Evolutionary conservation across 2,329 filamentous ascomycete genomes (phyloP).

Genomic region (Colletotrichum cereale): DNA sequence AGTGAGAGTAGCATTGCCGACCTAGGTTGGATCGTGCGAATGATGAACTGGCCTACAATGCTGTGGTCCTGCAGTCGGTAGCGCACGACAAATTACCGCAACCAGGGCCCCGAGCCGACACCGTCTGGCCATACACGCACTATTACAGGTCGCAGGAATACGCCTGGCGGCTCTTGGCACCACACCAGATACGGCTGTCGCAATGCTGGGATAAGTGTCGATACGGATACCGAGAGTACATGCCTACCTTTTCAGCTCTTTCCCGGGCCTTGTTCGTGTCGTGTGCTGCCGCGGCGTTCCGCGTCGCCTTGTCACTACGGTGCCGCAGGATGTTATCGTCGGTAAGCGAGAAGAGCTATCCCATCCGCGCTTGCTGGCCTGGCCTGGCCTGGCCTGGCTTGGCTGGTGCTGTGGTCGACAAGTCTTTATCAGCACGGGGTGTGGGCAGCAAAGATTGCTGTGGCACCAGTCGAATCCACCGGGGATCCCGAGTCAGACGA

Average conservation of each 20-base stretch:
- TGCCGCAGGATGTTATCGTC: slow-evolving; percentile 20
- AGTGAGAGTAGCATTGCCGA: slow-evolving; percentile 17
- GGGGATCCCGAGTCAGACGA: slow-evolving; percentile 38
- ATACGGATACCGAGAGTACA: slow-evolving; percentile 20
- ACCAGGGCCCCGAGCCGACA: slow-evolving; percentile 35
- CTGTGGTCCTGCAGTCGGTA: slow-evolving; percentile 34
- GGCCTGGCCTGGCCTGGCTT: neutral
- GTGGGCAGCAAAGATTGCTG: slow-evolving; percentile 36
- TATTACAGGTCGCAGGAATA: slow-evolving; percentile 20
- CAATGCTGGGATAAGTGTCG: slow-evolving; percentile 21
- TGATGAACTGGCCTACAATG: slow-evolving; percentile 18
- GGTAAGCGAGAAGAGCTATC: slow-evolving; percentile 15
- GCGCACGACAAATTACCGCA: slow-evolving; percentile 40
- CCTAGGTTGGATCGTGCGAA: slow-evolving; percentile 10
- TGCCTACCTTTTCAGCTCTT: slow-evolving; percentile 23
- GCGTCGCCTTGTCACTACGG: slow-evolving; percentile 7
- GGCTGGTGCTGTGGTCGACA: slow-evolving; percentile 15
- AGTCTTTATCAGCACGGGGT: slow-evolving; percentile 29
- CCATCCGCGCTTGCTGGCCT: slow-evolving; percentile 1
- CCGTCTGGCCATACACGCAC: slow-evolving; percentile 28
- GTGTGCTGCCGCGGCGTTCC: slow-evolving; percentile 5
- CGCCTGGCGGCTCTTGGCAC: slow-evolving; percentile 27
- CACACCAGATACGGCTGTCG: slow-evolving; percentile 31
- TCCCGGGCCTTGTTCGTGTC: slow-evolving; percentile 8
- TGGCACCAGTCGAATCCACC: slow-evolving; percentile 38